phyloP scores from a whole-genome alignment of 2,329 filamentous ascomycete species.

The Arthrobotrys megalospora region DNA sequence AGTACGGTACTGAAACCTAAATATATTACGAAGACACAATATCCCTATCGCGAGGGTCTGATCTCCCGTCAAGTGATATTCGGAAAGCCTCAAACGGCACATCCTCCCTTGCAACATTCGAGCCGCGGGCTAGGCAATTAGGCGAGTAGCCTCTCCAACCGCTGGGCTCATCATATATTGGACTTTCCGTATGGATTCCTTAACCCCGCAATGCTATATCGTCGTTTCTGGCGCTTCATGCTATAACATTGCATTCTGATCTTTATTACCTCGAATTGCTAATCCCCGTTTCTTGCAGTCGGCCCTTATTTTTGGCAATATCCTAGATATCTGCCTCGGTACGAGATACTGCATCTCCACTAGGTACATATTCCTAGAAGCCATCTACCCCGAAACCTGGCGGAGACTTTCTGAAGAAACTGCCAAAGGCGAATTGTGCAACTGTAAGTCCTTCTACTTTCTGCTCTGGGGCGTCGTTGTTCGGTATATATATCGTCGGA shows the following conservation, averaged over 20 bases:
- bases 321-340: slow-evolving; percentile 33
- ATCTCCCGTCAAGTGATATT: slow-evolving; percentile 26
- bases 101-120: neutral
- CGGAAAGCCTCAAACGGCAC: slow-evolving; percentile 11
- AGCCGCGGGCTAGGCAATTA: neutral
- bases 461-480: slow-evolving; percentile 26
- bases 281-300: slow-evolving; percentile 38
- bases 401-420: slow-evolving; percentile 24
- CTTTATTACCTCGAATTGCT: slow-evolving; percentile 11
- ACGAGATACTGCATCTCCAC: slow-evolving; percentile 48
- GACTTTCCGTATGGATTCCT: slow-evolving; percentile 42
- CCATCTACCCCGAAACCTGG: slow-evolving; percentile 33
- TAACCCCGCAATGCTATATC: slow-evolving; percentile 13
- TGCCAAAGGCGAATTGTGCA: neutral
- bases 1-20: neutral
- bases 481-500: slow-evolving; percentile 11
- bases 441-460: slow-evolving; percentile 27
- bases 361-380: slow-evolving; percentile 23
- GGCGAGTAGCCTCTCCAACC: slow-evolving; percentile 11
- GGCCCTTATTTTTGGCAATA: slow-evolving; percentile 37
- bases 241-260: slow-evolving; percentile 15
- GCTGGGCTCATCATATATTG: slow-evolving; percentile 19
- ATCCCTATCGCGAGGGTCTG: slow-evolving; percentile 2
- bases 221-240: slow-evolving; percentile 21
- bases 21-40: neutral